Conservation (phyloP, 2,329 filamentous ascomycete genomes). For the Trichothecium sympodiale region DNA sequence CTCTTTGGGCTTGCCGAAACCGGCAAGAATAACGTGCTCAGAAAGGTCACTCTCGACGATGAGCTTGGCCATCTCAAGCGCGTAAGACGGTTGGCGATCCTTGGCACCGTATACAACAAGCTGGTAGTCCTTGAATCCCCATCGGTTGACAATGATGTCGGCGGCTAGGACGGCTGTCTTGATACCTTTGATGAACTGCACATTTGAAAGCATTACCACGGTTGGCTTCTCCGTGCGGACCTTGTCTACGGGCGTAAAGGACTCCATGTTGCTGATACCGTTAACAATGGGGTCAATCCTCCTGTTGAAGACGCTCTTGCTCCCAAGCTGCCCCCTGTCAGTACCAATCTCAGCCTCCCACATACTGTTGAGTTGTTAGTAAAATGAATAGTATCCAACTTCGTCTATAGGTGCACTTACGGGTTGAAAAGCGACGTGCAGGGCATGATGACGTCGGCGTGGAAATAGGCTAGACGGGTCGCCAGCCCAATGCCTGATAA, state of each 20-base stretch:
- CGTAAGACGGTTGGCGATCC: slow-evolving; percentile 50
- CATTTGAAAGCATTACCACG: slow-evolving; percentile 54
- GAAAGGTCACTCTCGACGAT: slow-evolving; percentile 44
- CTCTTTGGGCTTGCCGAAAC: slow-evolving; percentile 43
- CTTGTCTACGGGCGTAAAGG: slow-evolving; percentile 47
- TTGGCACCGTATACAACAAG: slow-evolving; percentile 53
- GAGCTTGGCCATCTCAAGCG: slow-evolving; percentile 46
- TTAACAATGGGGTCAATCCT: slow-evolving; percentile 57
- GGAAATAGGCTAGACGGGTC: slow-evolving; percentile 31
- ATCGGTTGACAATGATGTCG: slow-evolving; percentile 54
- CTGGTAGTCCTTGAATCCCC: slow-evolving; percentile 53
- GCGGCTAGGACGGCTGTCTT: slow-evolving; percentile 53
- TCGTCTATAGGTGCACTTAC: slow-evolving; percentile 4
- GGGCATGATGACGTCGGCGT: slow-evolving; percentile 49
- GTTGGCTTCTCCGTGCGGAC: slow-evolving; percentile 48
- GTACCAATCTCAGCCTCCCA: slow-evolving; percentile 54
- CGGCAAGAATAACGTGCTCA: slow-evolving; percentile 38
- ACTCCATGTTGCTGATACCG: slow-evolving; percentile 53
- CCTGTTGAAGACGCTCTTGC: slow-evolving; percentile 43
- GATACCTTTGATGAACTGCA: slow-evolving; percentile 50
- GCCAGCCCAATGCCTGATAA: slow-evolving; percentile 35
- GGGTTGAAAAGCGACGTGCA: slow-evolving; percentile 53
- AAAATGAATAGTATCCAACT: not conserved
- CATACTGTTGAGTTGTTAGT: slow-evolving; percentile 18
- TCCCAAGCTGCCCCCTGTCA: slow-evolving; percentile 41